Base-by-base conservation (phyloP, 2,329 filamentous ascomycete genomes). In the Beauveria caledonica region DNA sequence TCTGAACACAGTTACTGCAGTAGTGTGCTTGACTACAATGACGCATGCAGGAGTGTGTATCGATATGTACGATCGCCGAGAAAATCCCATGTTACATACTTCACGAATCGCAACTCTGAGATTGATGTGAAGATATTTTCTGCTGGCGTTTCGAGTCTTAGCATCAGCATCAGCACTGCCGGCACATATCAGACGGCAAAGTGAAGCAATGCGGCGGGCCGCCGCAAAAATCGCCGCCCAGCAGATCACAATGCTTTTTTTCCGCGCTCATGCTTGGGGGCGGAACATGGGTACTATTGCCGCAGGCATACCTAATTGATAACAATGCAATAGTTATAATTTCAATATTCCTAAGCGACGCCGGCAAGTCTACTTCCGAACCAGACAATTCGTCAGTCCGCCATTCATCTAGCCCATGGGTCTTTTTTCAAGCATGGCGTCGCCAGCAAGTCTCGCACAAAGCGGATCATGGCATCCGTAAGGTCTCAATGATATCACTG, bases 201-300 rank as follows among this genome's bases (percentile, higher is more conserved):
- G 56, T 25, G 21, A 39, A 50, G 56, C 25, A 58, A 51, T 15
- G 33, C 54, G 40, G 44, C 46, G 40, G 53, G 42, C 17, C 10
- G 46, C 17, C 25, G 7, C 29, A 21, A 11, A 36, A 42, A 15
- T 27, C 15, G 17, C 45, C 45, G 33, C 33, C 23, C 17, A 25
- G 21, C 23, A 42, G 11, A 19, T 36, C 7, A 19, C 45, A 29
- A 19, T 36, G 23, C 6, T 5, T n/a, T 44, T 45, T 19, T 27
- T 46, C 25, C 25, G 29, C 25, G 23, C 21, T 51, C 46, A 27
- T 40, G 17, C 36, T 58, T 58, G 56, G 56, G 56, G 56, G 46
- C 56, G 56, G 56, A 50, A 51, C 46, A 58, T 58, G 55, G 56
- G 56, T 50, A 40, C 17, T 51, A 57, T 57, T 48, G 27, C 19